Evolutionary conservation across 805 yeast genomes (phyloP).

Genomic region (Saccharomycopsis sp.): DNA sequence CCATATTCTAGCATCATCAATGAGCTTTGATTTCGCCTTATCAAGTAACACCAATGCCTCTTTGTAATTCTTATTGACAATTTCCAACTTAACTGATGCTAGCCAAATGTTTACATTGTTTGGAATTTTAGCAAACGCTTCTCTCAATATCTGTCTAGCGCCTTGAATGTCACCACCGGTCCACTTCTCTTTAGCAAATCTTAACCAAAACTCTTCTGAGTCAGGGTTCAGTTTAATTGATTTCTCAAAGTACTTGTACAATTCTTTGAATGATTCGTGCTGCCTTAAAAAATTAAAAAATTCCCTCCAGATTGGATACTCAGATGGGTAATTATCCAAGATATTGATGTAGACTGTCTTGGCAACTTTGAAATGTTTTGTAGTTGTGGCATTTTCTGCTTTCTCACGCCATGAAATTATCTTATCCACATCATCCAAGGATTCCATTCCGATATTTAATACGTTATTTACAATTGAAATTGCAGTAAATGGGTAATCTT

Average conservation of each 20-base stretch:
- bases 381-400: constrained; percentile 29
- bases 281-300: constrained; percentile 10
- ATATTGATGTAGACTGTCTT: constrained; percentile 42
- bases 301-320: constrained; percentile 23
- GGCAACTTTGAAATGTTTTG: constrained; percentile 31
- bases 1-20: constrained; percentile 48
- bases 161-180: constrained; percentile 38
- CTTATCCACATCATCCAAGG: constrained; percentile 25
- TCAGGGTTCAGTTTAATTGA: constrained; percentile 47
- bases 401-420: constrained; percentile 31
- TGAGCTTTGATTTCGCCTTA: constrained; percentile 31
- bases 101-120: constrained; percentile 54
- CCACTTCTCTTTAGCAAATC: constrained; percentile 73
- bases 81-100: constrained; percentile 64
- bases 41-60: constrained; percentile 34
- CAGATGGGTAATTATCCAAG: constrained; percentile 40
- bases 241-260: constrained; percentile 43
- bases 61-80: constrained; percentile 31
- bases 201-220: constrained; percentile 46
- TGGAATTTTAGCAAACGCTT: constrained; percentile 40
- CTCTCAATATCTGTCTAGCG: constrained; percentile 47
- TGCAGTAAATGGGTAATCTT: constrained; percentile 40
- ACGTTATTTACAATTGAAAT: constrained; percentile 44
- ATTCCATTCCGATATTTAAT: constrained; percentile 28
- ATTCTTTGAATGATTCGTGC: constrained; percentile 25